Base-by-base conservation (phyloP, 2,329 filamentous ascomycete species). In the Colletotrichum sp. region DNA sequence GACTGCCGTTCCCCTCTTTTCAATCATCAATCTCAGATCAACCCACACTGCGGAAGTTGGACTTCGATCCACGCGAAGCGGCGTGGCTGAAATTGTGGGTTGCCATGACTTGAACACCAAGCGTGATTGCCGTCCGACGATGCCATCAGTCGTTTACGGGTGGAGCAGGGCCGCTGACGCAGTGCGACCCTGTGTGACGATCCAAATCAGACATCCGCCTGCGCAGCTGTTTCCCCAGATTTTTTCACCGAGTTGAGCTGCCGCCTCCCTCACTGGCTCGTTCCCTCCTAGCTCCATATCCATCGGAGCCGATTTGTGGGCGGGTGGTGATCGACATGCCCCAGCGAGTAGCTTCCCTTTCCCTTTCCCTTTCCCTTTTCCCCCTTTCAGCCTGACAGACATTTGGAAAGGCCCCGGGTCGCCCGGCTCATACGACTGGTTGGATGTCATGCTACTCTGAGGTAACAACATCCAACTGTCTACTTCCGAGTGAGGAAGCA, bases 151-250 rank as follows among this genome's bases (percentile, higher is more conserved):
- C 44, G 16, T 44, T 59, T 49, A 18, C 21, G n/a, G 34, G 49
- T 49, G 21, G 72, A 49, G 24, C 15, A 26, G 13, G 28, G 4
- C 26, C 26, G 21, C 26, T 65, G 49, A 49, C 34, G 49, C 60
- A 18, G 49, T 67, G 49, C 59, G 49, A 62, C 62, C 36, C 15
- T 12, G 52, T 34, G 49, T 60, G 62, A 75, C 69, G 72, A 75
- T 75, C 36, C 36, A 49, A 67, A 75, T 66, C 72, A 71, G 69
- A 72, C 62, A 66, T 60, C 15, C 59, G 26, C 9, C 30, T 21
- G 59, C 32, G 18, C 12, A 39, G 52, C 36, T 39, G 34, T 34
- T 72, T 75, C 72, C 69, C 72, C 72, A 72, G 60, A 72, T 52
- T 75, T 67, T 57, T 32, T 18, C 34, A 52, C 64, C 64, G 18